phyloP scores from a whole-genome alignment of 352 stramenopile genomes.

The Globisporangium mamillatum region DNA sequence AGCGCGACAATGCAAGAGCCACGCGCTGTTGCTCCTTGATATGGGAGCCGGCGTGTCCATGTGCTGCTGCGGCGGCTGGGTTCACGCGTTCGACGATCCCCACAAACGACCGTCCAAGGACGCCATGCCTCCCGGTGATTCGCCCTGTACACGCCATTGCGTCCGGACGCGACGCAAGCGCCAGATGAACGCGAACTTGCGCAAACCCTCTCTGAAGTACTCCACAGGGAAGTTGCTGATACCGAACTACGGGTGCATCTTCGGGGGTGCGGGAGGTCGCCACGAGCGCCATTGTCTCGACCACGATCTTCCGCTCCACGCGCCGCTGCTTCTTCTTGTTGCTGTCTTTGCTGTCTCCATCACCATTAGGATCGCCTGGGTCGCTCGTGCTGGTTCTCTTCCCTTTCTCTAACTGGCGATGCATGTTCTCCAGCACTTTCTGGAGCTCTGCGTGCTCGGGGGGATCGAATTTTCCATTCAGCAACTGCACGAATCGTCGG shows the following conservation, averaged over 20 bases:
- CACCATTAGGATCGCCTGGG: neutral
- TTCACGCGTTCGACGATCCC: slow-evolving; percentile 31
- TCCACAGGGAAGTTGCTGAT: slow-evolving; percentile 28
- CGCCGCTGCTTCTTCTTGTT: slow-evolving; percentile 5
- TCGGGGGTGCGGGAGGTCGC: slow-evolving; percentile 24
- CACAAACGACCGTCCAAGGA: slow-evolving; percentile 42
- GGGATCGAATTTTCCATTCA: slow-evolving; percentile 35
- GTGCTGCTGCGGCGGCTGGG: neutral
- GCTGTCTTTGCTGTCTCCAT: neutral
- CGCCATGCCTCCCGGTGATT: slow-evolving; percentile 33
- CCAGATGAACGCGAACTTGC: slow-evolving; percentile 35
- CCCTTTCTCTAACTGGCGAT: slow-evolving; percentile 1
- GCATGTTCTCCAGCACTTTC: slow-evolving; percentile 23
- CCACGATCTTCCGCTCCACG: neutral
- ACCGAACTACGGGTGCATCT: slow-evolving; percentile 8
- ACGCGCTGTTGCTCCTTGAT: slow-evolving; percentile 16
- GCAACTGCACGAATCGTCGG: slow-evolving; percentile 28
- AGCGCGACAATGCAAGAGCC: slow-evolving; percentile 25
- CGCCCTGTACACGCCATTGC: slow-evolving; percentile 29
- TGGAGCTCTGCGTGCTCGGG: slow-evolving; percentile 29
- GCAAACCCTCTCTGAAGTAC: slow-evolving; percentile 21
- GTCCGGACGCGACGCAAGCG: slow-evolving; percentile 34
- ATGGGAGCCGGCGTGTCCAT: neutral
- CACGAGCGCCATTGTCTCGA: slow-evolving; percentile 32
- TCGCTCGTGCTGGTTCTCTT: neutral